phyloP scores from a whole-genome alignment of 139 green algal species.

The Medakamo hakoo region DNA sequence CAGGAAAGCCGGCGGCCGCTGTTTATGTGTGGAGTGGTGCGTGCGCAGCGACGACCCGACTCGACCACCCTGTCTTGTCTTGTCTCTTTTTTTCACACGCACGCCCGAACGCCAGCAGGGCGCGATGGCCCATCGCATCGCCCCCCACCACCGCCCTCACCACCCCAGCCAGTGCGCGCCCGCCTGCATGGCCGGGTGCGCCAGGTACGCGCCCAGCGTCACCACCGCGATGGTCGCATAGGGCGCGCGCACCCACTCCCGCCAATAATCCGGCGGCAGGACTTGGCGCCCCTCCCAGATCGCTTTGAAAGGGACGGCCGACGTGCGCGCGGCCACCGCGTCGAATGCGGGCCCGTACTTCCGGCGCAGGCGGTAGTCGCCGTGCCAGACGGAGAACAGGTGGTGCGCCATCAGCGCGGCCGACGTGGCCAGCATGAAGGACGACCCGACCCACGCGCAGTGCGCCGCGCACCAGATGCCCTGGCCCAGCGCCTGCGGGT shows the following conservation, averaged over 20 bases:
- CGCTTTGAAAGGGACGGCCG: conserved; percentile 70
- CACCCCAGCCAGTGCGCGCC: conserved; percentile 55
- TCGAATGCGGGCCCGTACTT: conserved; percentile 82
- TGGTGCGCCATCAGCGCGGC: conserved; percentile 81
- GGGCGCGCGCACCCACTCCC: conserved; percentile 76
- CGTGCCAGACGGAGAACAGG: conserved; percentile 87
- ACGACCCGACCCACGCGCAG: conserved; percentile 79
- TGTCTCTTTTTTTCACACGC: too few relatives aligned
- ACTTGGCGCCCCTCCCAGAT: conserved; percentile 77
- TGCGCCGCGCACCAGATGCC: conserved; percentile 78
- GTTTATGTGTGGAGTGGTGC: too few relatives aligned
- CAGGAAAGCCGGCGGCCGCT: too few relatives aligned
- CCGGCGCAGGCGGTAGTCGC: conserved; percentile 60
- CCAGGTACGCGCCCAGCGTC: conserved; percentile 74
- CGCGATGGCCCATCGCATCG: too few relatives aligned
- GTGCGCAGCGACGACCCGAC: too few relatives aligned
- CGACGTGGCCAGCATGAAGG: conserved; percentile 74
- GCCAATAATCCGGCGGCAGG: conserved; percentile 83
- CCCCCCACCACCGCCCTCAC: too few relatives aligned
- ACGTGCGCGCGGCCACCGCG: conserved; percentile 67
- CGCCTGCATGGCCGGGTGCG: conserved; percentile 81
- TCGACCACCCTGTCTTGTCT: too few relatives aligned
- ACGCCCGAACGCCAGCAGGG: too few relatives aligned
- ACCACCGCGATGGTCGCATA: conserved; percentile 66
- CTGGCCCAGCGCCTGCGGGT: conserved; percentile 69